Base-by-base conservation (phyloP, 371 early-diverging fungal genomes). In the Zychaea mexicana region DNA sequence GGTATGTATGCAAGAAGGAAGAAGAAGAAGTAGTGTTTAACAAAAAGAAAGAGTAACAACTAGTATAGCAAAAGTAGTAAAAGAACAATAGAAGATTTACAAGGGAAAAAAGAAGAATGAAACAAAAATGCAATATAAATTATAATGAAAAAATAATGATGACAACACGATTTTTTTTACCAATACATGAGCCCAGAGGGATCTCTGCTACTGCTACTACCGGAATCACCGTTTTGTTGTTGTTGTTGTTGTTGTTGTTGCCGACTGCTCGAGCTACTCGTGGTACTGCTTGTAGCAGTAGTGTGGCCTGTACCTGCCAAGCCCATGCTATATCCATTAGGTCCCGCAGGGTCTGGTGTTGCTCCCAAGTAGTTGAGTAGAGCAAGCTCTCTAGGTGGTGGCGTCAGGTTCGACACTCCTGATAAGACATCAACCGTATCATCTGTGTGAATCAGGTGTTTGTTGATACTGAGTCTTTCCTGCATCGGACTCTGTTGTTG, bases 271-370 rank as follows among this genome's bases (percentile, higher is more conserved):
- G 33, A 17, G n/a, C 42, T 42, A 42, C 49, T 49, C 27, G 7
- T 49, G n/a, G 22, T 49, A 49, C 49, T 49, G n/a, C 49, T 49
- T 49, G 42, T 42, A 17, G 42, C n/a, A 42, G 49, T 49, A 22
- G 21, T 22, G 22, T 19, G 12, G 10, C 49, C 49, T 19, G 49
- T 49, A 9, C 49, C 49, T 5, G 49, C 49, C 49, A 49, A 24
- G 22, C 49, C 26, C 4, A 24, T 49, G n/a, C 49, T 24, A 24
- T 17, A 49, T 22, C 49, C 49, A 49, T 19, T 19, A 3, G 49
- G 42, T 12, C 42, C 49, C 10, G 49, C 6, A 24, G 49, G 49
- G 24, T 49, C 49, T 3, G 49, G 24, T 24, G 21, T 19, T 9
- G 24, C 49, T 12, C 49, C 49, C 24, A 49, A 49, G 3, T 49